phyloP scores from a whole-genome alignment of 2,329 filamentous ascomycete genomes.

The Aphanoascus verrucosus region DNA sequence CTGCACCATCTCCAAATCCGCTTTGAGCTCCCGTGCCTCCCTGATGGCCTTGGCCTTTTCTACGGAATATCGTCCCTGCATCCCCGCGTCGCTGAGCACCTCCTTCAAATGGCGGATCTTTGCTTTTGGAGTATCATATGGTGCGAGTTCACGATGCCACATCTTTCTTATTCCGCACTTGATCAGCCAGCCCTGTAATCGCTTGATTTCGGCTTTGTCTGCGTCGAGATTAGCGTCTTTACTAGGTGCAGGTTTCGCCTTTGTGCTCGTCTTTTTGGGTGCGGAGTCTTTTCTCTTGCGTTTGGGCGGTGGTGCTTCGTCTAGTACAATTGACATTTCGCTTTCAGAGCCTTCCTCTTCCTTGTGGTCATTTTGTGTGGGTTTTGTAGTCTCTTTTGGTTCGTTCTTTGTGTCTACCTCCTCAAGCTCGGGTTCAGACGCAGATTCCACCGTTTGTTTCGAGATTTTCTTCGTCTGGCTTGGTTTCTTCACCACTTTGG shows the following conservation, averaged over 20 bases:
- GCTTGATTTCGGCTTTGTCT: slow-evolving; percentile 73
- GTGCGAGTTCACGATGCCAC: slow-evolving; percentile 75
- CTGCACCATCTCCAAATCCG: slow-evolving; percentile 73
- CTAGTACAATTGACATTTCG: slow-evolving; percentile 65
- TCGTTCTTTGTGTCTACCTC: slow-evolving; percentile 9
- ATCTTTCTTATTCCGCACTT: slow-evolving; percentile 91
- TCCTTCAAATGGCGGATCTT: slow-evolving; percentile 73
- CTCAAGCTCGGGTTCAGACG: slow-evolving; percentile 10
- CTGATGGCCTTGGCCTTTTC: slow-evolving; percentile 79
- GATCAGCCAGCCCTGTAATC: slow-evolving; percentile 69
- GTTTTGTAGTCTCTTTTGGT: slow-evolving; percentile 4
- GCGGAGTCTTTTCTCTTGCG: slow-evolving; percentile 24
- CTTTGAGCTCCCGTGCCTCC: slow-evolving; percentile 70
- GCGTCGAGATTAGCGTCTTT: slow-evolving; percentile 42
- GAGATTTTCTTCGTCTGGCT: slow-evolving; percentile 8
- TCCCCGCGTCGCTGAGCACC: slow-evolving; percentile 72
- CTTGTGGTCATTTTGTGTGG: background rate
- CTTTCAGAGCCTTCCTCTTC: slow-evolving; percentile 40
- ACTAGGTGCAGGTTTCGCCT: slow-evolving; percentile 21
- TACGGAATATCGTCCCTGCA: slow-evolving; percentile 78
- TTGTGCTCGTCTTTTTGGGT: slow-evolving; percentile 20
- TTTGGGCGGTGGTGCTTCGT: slow-evolving; percentile 52
- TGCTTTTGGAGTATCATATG: slow-evolving; percentile 59
- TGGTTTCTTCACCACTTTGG: slow-evolving; percentile 4
- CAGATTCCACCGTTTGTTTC: background rate